Evolutionary conservation across 2,329 filamentous ascomycete genomes (phyloP).

Genomic region (Alternaria sp.): DNA sequence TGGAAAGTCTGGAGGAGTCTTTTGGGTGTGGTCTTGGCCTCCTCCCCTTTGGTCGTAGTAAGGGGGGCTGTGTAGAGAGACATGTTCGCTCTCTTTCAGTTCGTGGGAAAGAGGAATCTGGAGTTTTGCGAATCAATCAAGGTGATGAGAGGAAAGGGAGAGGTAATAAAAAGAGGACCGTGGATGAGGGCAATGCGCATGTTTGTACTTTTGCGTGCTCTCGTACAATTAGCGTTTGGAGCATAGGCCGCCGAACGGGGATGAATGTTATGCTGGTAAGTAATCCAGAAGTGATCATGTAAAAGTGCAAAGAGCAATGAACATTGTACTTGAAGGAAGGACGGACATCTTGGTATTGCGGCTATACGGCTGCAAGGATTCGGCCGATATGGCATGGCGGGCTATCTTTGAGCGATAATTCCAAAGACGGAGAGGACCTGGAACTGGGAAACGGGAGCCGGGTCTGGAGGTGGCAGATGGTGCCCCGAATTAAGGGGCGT

Average conservation of each 20-base stretch:
- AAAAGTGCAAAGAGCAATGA: background rate
- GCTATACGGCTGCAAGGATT: background rate
- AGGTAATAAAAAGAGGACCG: background rate
- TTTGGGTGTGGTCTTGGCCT: conserved; percentile 2
- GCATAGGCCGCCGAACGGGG: background rate
- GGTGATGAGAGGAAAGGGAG: background rate
- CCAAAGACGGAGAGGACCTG: background rate
- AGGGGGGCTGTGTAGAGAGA: background rate
- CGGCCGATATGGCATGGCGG: background rate
- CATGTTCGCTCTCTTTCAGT: background rate
- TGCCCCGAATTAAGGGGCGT: background rate
- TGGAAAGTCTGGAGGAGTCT: conserved; percentile 25
- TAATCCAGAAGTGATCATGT: background rate
- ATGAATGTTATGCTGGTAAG: background rate
- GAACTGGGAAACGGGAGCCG: background rate
- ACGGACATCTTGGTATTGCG: background rate
- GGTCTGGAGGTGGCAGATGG: background rate
- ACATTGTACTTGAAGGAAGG: background rate
- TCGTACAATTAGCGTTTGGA: background rate
- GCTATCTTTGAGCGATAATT: background rate
- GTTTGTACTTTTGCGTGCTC: conserved; percentile 1
- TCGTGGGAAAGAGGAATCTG: background rate
- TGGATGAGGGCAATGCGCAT: conserved; percentile 3
- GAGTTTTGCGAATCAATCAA: background rate
- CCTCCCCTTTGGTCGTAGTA: conserved; percentile 1